A percentile compares a stretch with the other conserved stretches of the same genome.
Evolutionary conservation across 2,329 filamentous ascomycete genomes (phyloP).

Genomic region (Polytolypa hystricis): DNA sequence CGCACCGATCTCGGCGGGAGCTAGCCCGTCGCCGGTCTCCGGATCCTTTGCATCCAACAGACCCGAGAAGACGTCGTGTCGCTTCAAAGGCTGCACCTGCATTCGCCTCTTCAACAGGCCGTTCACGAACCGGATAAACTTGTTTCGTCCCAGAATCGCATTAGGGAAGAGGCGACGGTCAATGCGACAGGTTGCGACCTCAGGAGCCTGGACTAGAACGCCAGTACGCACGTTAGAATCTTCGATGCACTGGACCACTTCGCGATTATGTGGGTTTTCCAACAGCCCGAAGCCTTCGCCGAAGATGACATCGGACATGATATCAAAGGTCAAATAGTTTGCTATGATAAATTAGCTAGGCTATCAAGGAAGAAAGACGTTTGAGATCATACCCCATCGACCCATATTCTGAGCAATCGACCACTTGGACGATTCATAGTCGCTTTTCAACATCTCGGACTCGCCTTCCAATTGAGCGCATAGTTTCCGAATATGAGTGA

Average conservation of each 20-base stretch:
- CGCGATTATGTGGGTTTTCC: slow-evolving; percentile 11
- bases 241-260: slow-evolving; percentile 12
- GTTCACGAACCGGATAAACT: too few species aligned
- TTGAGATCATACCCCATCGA: slow-evolving; percentile 28
- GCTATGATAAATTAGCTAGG: slow-evolving; percentile 13
- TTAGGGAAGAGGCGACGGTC: too few species aligned
- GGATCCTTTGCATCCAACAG: slow-evolving; percentile 37
- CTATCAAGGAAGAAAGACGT: slow-evolving; percentile 20
- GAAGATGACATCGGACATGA: slow-evolving; percentile 27
- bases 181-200: slow-evolving; percentile 37
- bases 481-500: too few species aligned
- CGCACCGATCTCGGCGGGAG: slow-evolving; percentile 37
- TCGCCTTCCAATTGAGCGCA: too few species aligned
- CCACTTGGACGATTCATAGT: too few species aligned
- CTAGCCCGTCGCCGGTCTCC: slow-evolving; percentile 34
- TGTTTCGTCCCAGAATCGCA: too few species aligned
- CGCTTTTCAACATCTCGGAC: too few species aligned
- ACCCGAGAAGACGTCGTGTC: slow-evolving; percentile 38
- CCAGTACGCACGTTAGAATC: slow-evolving; percentile 13
- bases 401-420: slow-evolving; percentile 18
- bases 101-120: too few species aligned
- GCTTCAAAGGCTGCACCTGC: slow-evolving; percentile 15
- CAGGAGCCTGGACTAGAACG: slow-evolving; percentile 20
- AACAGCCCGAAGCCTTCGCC: slow-evolving; percentile 24
- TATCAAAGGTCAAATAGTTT: slow-evolving; percentile 23